These are phyloP conservation scores for Phaffia tasmanica DNA, from an alignment of 768 basidiomycete species.

Conservation along the genomic window DNA sequence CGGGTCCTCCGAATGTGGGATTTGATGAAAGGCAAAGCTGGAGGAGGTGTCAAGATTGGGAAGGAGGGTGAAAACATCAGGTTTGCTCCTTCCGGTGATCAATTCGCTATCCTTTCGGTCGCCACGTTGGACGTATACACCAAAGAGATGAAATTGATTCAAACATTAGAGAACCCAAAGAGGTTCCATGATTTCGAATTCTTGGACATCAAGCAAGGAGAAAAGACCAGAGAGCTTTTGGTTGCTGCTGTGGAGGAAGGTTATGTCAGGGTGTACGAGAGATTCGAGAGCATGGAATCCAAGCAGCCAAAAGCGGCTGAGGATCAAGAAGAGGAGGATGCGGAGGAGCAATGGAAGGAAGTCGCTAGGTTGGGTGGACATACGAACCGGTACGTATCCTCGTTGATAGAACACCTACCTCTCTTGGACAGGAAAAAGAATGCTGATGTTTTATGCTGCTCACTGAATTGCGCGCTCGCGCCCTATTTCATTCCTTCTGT, in stretches of 20 bases:
- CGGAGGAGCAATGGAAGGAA: conserved; percentile 25
- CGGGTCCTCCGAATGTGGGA: conserved; percentile 94
- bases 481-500: neutral
- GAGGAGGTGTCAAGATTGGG: conserved; percentile 76
- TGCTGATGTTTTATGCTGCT: no score
- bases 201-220: conserved; percentile 51
- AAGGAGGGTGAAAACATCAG: conserved; percentile 88
- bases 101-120: conserved; percentile 68
- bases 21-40: conserved; percentile 84
- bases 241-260: conserved; percentile 84
- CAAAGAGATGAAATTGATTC: conserved; percentile 64
- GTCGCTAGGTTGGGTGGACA: conserved; percentile 64
- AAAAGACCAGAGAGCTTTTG: conserved; percentile 42
- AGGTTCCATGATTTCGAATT: conserved; percentile 79
- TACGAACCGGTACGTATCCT: conserved; percentile 58
- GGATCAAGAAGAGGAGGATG: conserved; percentile 34
- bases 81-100: conserved; percentile 66
- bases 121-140: conserved; percentile 71
- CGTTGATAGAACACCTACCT: conserved; percentile 13
- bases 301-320: conserved; percentile 28
- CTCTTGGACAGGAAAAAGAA: no score
- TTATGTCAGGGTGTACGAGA: conserved; percentile 64
- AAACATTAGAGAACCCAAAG: conserved; percentile 62
- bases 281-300: neutral
- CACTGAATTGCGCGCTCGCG: neutral